Conservation (phyloP, 441 rosid genomes). For the Omphalea diandra region DNA sequence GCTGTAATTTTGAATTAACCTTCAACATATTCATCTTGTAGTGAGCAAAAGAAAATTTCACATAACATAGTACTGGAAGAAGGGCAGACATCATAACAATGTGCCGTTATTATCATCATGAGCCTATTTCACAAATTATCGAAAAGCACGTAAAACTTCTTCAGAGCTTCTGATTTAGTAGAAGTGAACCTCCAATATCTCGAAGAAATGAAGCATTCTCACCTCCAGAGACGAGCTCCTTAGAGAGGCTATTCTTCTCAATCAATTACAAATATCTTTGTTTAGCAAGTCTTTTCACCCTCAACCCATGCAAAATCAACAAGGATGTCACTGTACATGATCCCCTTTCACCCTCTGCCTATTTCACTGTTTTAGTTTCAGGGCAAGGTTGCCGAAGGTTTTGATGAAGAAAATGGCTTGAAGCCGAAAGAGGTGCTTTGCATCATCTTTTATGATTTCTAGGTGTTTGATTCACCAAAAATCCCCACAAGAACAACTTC, state of each 20-base stretch:
- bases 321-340: background rate
- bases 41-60: too few relatives aligned
- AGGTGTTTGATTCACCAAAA: background rate
- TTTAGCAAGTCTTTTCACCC: too few relatives aligned
- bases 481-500: slow-evolving; percentile 7
- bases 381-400: background rate
- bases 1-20: too few relatives aligned
- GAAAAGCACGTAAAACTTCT: background rate
- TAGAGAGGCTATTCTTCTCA: background rate
- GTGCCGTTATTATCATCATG: background rate
- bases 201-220: background rate
- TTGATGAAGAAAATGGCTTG: background rate
- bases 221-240: background rate
- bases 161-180: background rate
- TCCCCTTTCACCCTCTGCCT: background rate
- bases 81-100: too few relatives aligned
- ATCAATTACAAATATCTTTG: background rate
- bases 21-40: too few relatives aligned
- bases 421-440: background rate
- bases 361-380: background rate
- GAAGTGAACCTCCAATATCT: background rate
- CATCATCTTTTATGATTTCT: background rate
- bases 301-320: too few relatives aligned
- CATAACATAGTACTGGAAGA: too few relatives aligned
- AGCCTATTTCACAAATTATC: too few relatives aligned